These are phyloP conservation scores for Dactylorhiza incarnata DNA, from an alignment of 106 monocot genomes.

Conservation along the genomic window DNA sequence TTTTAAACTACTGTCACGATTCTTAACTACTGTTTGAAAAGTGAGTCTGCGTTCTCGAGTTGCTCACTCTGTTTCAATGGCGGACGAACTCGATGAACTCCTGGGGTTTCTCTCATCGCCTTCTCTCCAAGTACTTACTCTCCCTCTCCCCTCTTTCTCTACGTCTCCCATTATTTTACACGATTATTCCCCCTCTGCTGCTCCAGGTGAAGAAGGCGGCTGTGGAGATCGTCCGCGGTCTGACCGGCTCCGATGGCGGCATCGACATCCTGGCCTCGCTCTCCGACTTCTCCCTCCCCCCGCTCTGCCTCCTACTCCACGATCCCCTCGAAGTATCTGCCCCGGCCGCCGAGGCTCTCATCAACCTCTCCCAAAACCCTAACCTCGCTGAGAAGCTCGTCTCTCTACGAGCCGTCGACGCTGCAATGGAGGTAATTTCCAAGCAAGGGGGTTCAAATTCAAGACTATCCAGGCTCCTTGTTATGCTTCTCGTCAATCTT, in stretches of 20 bases:
- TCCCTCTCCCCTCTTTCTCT: not conserved
- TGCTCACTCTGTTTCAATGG: slow-evolving; percentile 35
- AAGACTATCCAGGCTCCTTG: slow-evolving; percentile 30
- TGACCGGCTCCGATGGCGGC: slow-evolving; percentile 74
- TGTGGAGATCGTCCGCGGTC: slow-evolving; percentile 59
- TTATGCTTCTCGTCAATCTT: slow-evolving; percentile 85
- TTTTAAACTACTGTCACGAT: too few species aligned
- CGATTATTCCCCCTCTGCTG: not conserved
- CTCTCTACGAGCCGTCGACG: slow-evolving; percentile 24
- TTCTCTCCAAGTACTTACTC: slow-evolving; percentile 38
- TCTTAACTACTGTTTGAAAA: too few species aligned
- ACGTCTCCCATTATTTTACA: not conserved
- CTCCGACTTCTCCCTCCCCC: slow-evolving; percentile 35
- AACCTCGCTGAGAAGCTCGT: slow-evolving; percentile 40
- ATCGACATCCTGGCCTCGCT: slow-evolving; percentile 34
- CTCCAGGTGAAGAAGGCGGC: slow-evolving; percentile 64
- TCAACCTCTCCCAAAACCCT: slow-evolving; percentile 74
- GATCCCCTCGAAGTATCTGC: slow-evolving; percentile 20
- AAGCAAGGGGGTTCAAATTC: slow-evolving; percentile 9
- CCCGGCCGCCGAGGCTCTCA: slow-evolving; percentile 63
- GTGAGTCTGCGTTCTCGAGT: not conserved
- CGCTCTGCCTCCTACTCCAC: slow-evolving; percentile 40
- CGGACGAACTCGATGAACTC: slow-evolving; percentile 72
- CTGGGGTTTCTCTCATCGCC: slow-evolving; percentile 71
- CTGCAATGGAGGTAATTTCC: slow-evolving; percentile 54